Evolutionary conservation across 441 rosid species (phyloP).

Genomic region (Pelargonium myrrhifolium): DNA sequence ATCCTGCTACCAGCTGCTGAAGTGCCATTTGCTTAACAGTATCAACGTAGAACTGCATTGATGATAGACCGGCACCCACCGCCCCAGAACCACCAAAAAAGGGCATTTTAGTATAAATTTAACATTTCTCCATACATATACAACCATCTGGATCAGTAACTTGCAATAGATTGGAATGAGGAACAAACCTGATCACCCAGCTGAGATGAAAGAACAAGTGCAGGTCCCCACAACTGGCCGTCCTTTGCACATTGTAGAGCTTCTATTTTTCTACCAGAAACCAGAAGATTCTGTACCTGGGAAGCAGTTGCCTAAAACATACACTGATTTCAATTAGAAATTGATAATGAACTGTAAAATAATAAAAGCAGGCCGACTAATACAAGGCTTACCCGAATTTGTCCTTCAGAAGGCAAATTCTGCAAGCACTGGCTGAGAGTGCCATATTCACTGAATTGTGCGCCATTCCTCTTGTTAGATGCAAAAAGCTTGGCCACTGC

Average conservation of each 20-base stretch:
- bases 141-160: slow-evolving; percentile 13
- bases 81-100: slow-evolving; percentile 4
- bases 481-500: slow-evolving; percentile 93
- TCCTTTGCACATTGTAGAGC: slow-evolving; percentile 82
- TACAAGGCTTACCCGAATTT: slow-evolving; percentile 51
- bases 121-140: slow-evolving; percentile 3
- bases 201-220: slow-evolving; percentile 91
- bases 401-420: slow-evolving; percentile 78
- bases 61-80: slow-evolving; percentile 17
- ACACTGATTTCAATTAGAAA: slow-evolving; percentile 20
- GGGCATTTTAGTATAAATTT: slow-evolving; percentile 7
- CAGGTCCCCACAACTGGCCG: slow-evolving; percentile 99
- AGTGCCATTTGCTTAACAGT: slow-evolving; percentile 97
- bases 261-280: slow-evolving; percentile 82
- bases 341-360: background rate
- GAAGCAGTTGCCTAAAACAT: slow-evolving; percentile 68
- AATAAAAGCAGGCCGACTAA: slow-evolving; percentile 7
- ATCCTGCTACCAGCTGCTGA: slow-evolving; percentile 78
- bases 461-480: slow-evolving; percentile 46
- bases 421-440: slow-evolving; percentile 63
- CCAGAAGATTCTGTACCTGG: slow-evolving; percentile 89
- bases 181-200: slow-evolving; percentile 84
- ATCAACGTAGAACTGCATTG: slow-evolving; percentile 74
- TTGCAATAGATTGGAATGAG: slow-evolving; percentile 14
- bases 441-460: slow-evolving; percentile 43